phyloP scores from a whole-genome alignment of 805 yeast species.

The Suhomyces xylopsoci region DNA sequence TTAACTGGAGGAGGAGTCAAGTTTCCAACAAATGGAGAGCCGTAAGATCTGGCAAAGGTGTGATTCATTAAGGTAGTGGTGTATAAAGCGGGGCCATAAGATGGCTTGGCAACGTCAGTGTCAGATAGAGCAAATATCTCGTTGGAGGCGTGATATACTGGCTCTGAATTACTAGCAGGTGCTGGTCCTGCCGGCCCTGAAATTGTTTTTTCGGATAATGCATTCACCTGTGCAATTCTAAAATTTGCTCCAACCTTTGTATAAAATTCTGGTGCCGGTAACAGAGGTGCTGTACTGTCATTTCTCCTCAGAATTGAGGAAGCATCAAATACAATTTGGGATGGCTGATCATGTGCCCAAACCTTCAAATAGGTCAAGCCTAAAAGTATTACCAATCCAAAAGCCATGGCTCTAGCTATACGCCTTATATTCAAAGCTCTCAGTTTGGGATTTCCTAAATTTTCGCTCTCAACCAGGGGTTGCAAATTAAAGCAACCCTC shows the following conservation, averaged over 20 bases:
- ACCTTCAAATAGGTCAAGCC: neutral
- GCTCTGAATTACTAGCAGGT: neutral
- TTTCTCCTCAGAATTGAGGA: neutral
- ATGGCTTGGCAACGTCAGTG: slow-evolving; percentile 12
- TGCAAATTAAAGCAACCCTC: neutral
- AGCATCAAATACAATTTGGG: neutral
- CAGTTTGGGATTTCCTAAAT: neutral
- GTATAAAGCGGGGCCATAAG: slow-evolving; percentile 35
- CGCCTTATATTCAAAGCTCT: neutral
- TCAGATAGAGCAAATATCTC: slow-evolving; percentile 18
- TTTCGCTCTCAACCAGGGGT: neutral
- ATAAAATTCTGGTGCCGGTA: neutral
- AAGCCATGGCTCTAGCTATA: neutral
- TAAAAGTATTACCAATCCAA: neutral
- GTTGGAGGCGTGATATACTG: neutral
- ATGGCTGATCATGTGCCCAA: neutral
- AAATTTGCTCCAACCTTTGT: neutral
- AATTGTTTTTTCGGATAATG: neutral
- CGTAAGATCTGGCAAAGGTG: slow-evolving; percentile 61
- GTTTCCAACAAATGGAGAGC: slow-evolving; percentile 43
- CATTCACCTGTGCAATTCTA: neutral
- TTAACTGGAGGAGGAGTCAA: slow-evolving; percentile 32
- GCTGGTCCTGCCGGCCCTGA: neutral
- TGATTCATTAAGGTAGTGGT: slow-evolving; percentile 41
- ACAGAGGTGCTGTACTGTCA: neutral